Percentiles rank a stretch among this genome's conserved stretches.
These are phyloP conservation scores for Aristolochia californica DNA, from an alignment of 164 flowering plant species.

Conservation along the genomic window DNA sequence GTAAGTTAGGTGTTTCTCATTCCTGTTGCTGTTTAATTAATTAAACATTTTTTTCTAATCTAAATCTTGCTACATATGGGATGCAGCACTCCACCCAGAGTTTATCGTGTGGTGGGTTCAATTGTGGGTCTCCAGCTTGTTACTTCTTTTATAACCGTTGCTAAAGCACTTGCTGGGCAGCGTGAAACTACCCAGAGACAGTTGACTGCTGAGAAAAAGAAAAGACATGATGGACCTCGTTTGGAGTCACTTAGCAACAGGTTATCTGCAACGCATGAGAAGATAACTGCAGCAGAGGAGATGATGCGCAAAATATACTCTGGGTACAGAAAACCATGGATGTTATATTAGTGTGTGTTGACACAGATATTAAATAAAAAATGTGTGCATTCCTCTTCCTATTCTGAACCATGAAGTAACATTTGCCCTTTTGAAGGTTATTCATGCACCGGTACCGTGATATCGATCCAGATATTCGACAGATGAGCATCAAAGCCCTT, in stretches of 20 bases:
- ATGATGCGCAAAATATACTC: constrained; percentile 93
- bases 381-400: too few relatives aligned
- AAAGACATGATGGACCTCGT: constrained; percentile 77
- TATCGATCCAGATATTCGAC: constrained; percentile 83
- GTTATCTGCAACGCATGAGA: constrained; percentile 63
- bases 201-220: constrained; percentile 88
- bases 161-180: constrained; percentile 76
- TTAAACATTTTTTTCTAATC: neutral
- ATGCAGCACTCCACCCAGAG: constrained; percentile 92
- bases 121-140: constrained; percentile 93
- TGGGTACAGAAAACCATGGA: constrained; percentile 37
- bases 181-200: constrained; percentile 96
- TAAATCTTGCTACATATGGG: neutral
- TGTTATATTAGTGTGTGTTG: too few relatives aligned
- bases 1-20: constrained; percentile 28
- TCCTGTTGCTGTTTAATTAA: neutral
- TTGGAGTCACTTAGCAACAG: constrained; percentile 82
- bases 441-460: constrained; percentile 98
- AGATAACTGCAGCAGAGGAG: constrained; percentile 63
- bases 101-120: constrained; percentile 84
- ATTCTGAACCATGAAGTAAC: too few relatives aligned
- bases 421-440: constrained; percentile 41
- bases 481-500: constrained; percentile 82
- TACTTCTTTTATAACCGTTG: constrained; percentile 81
- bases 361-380: too few relatives aligned